phyloP scores from a whole-genome alignment of 306 rosid species.

The Trifolium repens region DNA sequence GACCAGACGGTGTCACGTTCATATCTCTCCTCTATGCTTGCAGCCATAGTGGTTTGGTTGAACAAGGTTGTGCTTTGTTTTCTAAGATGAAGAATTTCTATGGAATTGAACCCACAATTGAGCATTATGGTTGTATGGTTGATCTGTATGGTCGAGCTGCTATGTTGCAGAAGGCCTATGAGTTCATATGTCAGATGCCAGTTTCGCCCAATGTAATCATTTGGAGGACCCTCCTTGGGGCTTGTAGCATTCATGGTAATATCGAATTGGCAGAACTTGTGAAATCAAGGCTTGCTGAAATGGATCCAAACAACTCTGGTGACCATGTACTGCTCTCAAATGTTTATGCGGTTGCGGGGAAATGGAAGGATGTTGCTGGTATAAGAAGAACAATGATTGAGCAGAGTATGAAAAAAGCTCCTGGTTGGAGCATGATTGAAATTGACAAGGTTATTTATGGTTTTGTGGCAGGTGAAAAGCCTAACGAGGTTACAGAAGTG shows the following conservation, averaged over 20 bases:
- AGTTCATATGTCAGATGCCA: conserved; percentile 69
- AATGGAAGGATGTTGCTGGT: conserved; percentile 79
- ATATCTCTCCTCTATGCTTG: conserved; percentile 83
- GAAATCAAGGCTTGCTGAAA: conserved; percentile 66
- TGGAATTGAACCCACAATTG: conserved; percentile 68
- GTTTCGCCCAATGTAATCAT: conserved; percentile 69
- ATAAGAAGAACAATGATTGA: conserved; percentile 73
- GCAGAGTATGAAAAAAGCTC: conserved; percentile 61
- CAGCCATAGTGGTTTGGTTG: conserved; percentile 76
- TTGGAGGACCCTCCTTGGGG: conserved; percentile 93
- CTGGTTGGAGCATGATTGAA: conserved; percentile 89
- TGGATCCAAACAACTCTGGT: conserved; percentile 76
- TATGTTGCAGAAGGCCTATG: conserved; percentile 72
- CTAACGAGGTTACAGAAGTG: conserved; percentile 57
- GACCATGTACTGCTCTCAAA: conserved; percentile 86
- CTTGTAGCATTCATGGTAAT: conserved; percentile 87
- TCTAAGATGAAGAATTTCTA: conserved; percentile 61
- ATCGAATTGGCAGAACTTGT: conserved; percentile 72
- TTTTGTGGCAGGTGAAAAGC: conserved; percentile 76
- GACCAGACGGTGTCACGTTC: conserved; percentile 74
- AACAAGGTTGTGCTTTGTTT: conserved; percentile 66
- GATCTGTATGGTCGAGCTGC: conserved; percentile 88
- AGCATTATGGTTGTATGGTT: conserved; percentile 90
- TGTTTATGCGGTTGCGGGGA: conserved; percentile 72
- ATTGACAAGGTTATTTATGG: conserved; percentile 69